A percentile compares a stretch with the other conserved stretches of the same genome.
phyloP scores from a whole-genome alignment of 2,329 filamentous ascomycete genomes.

The Lasiodiplodia citricola region DNA sequence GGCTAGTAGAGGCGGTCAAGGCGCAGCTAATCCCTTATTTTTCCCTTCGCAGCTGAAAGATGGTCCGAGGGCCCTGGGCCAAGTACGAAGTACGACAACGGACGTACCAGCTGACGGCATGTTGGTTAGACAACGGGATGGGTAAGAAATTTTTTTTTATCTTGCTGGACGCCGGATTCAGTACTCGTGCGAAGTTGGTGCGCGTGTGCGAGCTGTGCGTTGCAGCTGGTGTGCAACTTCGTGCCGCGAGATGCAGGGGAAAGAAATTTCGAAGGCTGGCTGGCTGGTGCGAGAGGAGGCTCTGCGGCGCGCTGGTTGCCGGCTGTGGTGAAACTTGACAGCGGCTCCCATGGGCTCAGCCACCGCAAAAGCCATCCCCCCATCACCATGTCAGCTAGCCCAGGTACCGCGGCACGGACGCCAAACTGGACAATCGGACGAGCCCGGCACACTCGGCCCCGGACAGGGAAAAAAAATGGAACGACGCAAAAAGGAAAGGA shows the following conservation, averaged over 20 bases:
- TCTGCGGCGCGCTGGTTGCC: background rate
- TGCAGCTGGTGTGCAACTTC: background rate
- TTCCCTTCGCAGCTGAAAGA: background rate
- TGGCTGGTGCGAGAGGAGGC: background rate
- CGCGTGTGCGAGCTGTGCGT: background rate
- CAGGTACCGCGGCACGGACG: background rate
- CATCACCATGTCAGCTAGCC: background rate
- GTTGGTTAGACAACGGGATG: background rate
- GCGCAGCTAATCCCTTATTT: background rate
- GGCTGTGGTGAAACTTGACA: constrained; percentile 15
- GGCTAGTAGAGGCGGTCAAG: background rate
- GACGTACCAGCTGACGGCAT: background rate
- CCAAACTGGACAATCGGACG: background rate
- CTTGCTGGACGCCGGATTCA: too few relatives aligned
- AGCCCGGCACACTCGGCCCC: background rate
- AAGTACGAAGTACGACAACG: background rate
- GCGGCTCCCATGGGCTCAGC: background rate
- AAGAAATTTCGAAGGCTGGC: background rate
- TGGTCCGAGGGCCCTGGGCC: background rate
- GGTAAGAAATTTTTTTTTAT: too few relatives aligned
- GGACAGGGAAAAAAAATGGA: background rate
- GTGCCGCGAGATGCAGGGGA: background rate
- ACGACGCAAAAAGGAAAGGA: background rate
- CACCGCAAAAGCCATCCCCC: constrained; percentile 4
- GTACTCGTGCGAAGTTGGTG: too few relatives aligned